Base-by-base conservation (phyloP, 441 rosid genomes). In the Aleurites moluccanus region DNA sequence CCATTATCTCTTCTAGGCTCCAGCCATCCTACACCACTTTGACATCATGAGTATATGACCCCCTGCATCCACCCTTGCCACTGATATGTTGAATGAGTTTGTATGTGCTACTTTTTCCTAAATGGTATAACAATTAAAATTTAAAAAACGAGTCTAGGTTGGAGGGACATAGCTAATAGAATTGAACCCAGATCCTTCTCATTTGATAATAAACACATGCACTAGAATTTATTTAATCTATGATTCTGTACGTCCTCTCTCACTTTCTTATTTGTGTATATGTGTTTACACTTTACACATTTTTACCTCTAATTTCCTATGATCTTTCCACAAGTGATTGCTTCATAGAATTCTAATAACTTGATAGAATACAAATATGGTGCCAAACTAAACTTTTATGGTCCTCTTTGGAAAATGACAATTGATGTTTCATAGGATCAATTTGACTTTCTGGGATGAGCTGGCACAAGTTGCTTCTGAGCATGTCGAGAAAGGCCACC, bases 371-470 rank as follows among this genome's bases (percentile, higher is more conserved):
- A 30, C 4, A 18, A n/a, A 49, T 6, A 40, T 56, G 6, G 49
- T 53, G 30, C n/a, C 73, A 67, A 30, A 74, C 25, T 4, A 21
- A 7, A 33, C 38, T 30, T 13, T 61, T 14, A 10, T 18, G 18
- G 25, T 28, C 45, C n/a, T 49, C 27, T 23, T 55, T 38, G 20
- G 47, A 55, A 20, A 74, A 25, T 74, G 63, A 66, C 6, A 35
- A 28, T 67, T 56, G 30, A 6, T 57, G 66, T 72, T 72, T 64
- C 61, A 25, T 72, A 90, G 92, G 94, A 79, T 90, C 56, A 86
- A 79, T 79, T 80, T 88, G 88, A 83, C 92, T 23, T 90, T 90
- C 73, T 90, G 92, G 92, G 86, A 88, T 62, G 92, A 88, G 73
- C 66, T 90, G 76, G 92, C 94, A 13, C 83, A 80, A 44, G 78